Conservation (phyloP, 2,329 filamentous ascomycete genomes). For the Truncatella angustata region DNA sequence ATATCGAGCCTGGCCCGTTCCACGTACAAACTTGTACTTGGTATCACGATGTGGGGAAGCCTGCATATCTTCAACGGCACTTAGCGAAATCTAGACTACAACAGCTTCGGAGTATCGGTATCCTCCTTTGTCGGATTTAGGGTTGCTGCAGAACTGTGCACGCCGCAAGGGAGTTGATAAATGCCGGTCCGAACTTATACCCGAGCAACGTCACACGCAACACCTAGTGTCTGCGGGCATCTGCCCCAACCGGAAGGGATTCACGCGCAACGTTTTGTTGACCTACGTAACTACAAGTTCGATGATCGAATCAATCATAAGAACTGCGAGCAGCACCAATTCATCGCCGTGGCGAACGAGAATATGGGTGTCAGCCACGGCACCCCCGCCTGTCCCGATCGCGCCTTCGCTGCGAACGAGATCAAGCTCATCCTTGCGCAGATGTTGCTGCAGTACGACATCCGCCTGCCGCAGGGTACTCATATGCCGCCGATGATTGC, state of each 20-base stretch:
- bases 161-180: neutral
- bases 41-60: neutral
- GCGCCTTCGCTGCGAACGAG: conserved; percentile 42
- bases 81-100: neutral
- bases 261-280: conserved; percentile 34
- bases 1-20: no score
- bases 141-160: neutral
- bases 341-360: conserved; percentile 33
- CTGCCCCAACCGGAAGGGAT: conserved; percentile 27
- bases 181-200: neutral
- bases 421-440: conserved; percentile 41
- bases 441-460: conserved; percentile 37
- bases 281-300: conserved; percentile 25
- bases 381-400: conserved; percentile 36
- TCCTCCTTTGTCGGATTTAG: neutral
- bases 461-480: conserved; percentile 25
- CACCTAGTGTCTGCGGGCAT: conserved; percentile 30
- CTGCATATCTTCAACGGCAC: neutral
- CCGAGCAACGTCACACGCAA: conserved; percentile 1
- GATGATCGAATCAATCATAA: conserved; percentile 23
- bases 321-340: conserved; percentile 36
- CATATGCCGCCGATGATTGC: conserved; percentile 18
- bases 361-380: conserved; percentile 38
- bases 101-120: neutral
- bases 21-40: no score